phyloP scores from a whole-genome alignment of 139 green algal species.

The Picochlorum sp. region DNA sequence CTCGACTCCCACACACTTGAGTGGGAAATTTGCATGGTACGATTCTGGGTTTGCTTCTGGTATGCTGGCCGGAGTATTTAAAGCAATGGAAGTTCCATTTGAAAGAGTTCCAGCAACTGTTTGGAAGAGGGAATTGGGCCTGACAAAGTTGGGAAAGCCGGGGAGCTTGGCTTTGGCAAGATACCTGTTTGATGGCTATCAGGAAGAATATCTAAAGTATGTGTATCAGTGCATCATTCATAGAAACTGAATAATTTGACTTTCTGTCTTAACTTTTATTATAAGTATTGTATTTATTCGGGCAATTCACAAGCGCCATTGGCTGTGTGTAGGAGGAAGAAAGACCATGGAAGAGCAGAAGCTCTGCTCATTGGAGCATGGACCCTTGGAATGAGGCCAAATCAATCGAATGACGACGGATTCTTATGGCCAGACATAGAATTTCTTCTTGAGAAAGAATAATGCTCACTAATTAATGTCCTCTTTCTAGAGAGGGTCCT shows the following conservation, averaged over 20 bases:
- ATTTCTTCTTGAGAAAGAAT: background rate
- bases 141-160: slow-evolving; percentile 48
- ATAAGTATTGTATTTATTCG: background rate
- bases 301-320: no score
- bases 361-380: slow-evolving; percentile 68
- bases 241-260: background rate
- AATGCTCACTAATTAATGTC: background rate
- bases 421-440: background rate
- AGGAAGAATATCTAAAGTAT: background rate
- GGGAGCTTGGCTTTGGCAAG: slow-evolving; percentile 40
- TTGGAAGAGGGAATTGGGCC: slow-evolving; percentile 53
- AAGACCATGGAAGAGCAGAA: slow-evolving; percentile 74
- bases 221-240: background rate
- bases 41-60: slow-evolving; percentile 30
- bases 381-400: slow-evolving; percentile 26
- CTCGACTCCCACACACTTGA: slow-evolving; percentile 25
- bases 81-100: slow-evolving; percentile 29
- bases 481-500: no score
- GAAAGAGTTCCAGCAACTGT: background rate
- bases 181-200: slow-evolving; percentile 26
- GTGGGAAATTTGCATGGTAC: slow-evolving; percentile 43
- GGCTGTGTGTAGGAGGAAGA: slow-evolving; percentile 49
- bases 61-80: slow-evolving; percentile 41
- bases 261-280: background rate
- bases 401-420: background rate